A percentile compares a stretch with the other conserved stretches of the same genome.
phyloP scores from a whole-genome alignment of 2,329 filamentous ascomycete species.

The Stagonosporopsis tanaceti region DNA sequence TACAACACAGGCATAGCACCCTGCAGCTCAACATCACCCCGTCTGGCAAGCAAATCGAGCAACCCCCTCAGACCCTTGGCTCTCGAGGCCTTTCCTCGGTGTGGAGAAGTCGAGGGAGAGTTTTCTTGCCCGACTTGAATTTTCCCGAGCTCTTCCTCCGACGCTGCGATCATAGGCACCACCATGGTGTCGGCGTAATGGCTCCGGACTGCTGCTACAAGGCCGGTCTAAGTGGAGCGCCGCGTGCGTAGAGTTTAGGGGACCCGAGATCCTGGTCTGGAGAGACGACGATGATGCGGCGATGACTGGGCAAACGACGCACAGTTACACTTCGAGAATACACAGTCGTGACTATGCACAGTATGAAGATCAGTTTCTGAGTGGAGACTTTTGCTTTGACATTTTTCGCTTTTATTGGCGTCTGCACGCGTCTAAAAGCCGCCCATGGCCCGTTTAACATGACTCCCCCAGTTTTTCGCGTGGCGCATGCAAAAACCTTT shows the following conservation, averaged over 20 bases:
- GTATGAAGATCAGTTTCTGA: background rate
- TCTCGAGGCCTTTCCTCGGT: conserved; percentile 14
- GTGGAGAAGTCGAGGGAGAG: conserved; percentile 2
- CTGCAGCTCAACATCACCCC: conserved; percentile 43
- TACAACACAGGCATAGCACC: conserved; percentile 65
- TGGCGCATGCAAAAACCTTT: conserved; percentile 15
- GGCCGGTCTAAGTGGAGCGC: conserved; percentile 10
- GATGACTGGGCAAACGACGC: background rate
- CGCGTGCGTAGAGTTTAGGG: background rate
- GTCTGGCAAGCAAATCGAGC: conserved; percentile 30
- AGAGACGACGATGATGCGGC: background rate
- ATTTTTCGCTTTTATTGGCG: conserved; percentile 8
- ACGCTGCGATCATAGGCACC: conserved; percentile 20
- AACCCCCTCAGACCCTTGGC: conserved; percentile 25
- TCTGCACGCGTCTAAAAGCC: background rate
- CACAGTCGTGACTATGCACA: too few relatives aligned
- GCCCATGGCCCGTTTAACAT: background rate
- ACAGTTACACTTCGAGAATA: background rate
- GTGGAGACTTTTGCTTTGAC: background rate
- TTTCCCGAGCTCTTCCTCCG: conserved; percentile 19
- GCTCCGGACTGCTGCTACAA: conserved; percentile 2
- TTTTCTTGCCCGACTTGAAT: conserved; percentile 14
- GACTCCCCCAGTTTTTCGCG: conserved; percentile 16
- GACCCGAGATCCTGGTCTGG: conserved; percentile 6
- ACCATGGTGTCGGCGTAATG: conserved; percentile 16